These are phyloP conservation scores for Diaporthe sp. DNA, from an alignment of 2,329 filamentous ascomycete species.

Conservation along the genomic window DNA sequence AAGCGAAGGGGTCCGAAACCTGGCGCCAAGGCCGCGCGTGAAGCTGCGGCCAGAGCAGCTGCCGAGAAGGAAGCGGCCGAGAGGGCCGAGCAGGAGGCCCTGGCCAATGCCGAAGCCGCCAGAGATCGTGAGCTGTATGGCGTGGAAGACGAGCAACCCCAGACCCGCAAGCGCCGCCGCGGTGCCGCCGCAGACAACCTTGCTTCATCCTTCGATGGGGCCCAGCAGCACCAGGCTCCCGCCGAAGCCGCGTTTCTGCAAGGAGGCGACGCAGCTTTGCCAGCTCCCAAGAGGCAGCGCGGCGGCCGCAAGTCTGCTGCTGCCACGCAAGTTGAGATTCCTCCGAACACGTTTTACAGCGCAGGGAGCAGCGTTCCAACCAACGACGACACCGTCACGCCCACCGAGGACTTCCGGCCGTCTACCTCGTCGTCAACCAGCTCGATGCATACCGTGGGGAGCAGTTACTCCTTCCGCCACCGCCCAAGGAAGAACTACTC, in stretches of 20 bases:
- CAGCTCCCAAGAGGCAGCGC: conserved; percentile 44
- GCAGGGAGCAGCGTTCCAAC: conserved; percentile 50
- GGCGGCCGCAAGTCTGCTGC: conserved; percentile 37
- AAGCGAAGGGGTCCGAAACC: conserved; percentile 39
- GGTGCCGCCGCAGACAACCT: conserved; percentile 28
- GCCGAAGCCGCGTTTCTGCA: conserved; percentile 26
- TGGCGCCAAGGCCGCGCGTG: conserved; percentile 38
- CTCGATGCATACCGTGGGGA: conserved; percentile 63
- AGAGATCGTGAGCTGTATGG: conserved; percentile 18
- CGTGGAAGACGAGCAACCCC: conserved; percentile 16
- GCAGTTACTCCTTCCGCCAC: conserved; percentile 67
- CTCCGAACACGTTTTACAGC: conserved; percentile 47
- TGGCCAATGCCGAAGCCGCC: conserved; percentile 4
- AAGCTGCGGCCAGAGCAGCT: conserved; percentile 39
- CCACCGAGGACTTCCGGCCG: conserved; percentile 64
- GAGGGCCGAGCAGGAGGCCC: conserved; percentile 29
- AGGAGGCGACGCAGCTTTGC: conserved; percentile 34
- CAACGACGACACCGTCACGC: conserved; percentile 50
- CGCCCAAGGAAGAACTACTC: conserved; percentile 69
- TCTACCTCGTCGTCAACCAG: conserved; percentile 68
- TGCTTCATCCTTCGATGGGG: conserved; percentile 38
- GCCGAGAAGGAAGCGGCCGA: conserved; percentile 39
- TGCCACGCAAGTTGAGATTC: conserved; percentile 44
- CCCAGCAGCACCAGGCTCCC: not conserved
- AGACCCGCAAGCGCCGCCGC: conserved; percentile 40